phyloP scores from a whole-genome alignment of 768 basidiomycete genomes.

The Xerocomellus amylosporus region DNA sequence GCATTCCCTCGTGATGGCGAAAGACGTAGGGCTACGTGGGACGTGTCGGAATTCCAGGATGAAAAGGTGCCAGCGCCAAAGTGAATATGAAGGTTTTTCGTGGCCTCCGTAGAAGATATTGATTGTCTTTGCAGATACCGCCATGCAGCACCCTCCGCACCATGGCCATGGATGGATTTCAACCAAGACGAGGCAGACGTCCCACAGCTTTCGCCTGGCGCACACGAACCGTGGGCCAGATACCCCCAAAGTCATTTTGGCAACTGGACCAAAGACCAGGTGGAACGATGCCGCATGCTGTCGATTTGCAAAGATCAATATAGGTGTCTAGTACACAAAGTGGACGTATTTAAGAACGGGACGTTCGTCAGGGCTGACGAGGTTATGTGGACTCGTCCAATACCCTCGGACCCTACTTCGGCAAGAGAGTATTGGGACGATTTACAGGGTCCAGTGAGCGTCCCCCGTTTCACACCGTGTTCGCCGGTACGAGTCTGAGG shows the following conservation, averaged over 20 bases:
- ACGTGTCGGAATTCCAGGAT: slow-evolving; percentile 12
- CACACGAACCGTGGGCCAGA: slow-evolving; percentile 25
- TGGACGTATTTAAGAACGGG: slow-evolving; percentile 19
- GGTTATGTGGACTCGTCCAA: neutral
- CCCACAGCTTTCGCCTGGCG: neutral
- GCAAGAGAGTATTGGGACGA: slow-evolving; percentile 27
- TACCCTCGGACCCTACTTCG: slow-evolving; percentile 14
- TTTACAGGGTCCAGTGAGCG: slow-evolving; percentile 27
- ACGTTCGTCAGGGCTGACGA: slow-evolving; percentile 14
- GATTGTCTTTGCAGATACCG: slow-evolving; percentile 33
- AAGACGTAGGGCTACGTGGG: neutral
- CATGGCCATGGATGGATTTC: slow-evolving; percentile 45
- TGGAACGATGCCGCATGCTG: slow-evolving; percentile 35
- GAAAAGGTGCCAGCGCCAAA: slow-evolving; percentile 26
- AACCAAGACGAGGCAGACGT: slow-evolving; percentile 21
- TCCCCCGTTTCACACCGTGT: neutral
- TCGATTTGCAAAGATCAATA: slow-evolving; percentile 15
- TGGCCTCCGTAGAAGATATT: neutral
- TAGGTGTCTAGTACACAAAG: slow-evolving; percentile 19
- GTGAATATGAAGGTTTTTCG: slow-evolving; percentile 6
- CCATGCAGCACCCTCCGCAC: slow-evolving; percentile 39
- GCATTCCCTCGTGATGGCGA: neutral
- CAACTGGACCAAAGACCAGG: slow-evolving; percentile 53
- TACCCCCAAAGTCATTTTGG: slow-evolving; percentile 55
- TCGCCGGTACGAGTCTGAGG: neutral